Conservation (phyloP, 768 basidiomycete genomes). For the Naematelia aurantialba region DNA sequence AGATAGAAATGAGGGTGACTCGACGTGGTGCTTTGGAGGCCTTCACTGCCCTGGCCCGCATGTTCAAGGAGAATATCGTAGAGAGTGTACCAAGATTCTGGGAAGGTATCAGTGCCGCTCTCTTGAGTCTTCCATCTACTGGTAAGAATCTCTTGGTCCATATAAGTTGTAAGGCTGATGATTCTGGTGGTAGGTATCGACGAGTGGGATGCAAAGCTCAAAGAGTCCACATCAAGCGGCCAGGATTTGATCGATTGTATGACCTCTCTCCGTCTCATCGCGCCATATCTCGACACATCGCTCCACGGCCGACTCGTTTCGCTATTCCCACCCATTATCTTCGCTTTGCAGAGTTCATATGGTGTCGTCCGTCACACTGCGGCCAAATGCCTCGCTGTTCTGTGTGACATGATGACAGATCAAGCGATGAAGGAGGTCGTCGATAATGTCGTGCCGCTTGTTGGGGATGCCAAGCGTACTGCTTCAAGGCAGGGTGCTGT, state of each 20-base stretch:
- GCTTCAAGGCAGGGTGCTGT: slow-evolving; percentile 81
- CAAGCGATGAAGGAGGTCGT: slow-evolving; percentile 89
- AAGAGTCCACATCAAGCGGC: slow-evolving; percentile 11
- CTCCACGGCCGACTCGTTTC: slow-evolving; percentile 67
- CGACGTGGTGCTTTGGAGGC: slow-evolving; percentile 81
- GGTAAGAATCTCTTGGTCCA: slow-evolving; percentile 55
- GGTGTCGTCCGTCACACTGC: slow-evolving; percentile 86
- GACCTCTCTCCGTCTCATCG: slow-evolving; percentile 78
- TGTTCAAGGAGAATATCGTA: slow-evolving; percentile 70
- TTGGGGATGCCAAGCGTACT: slow-evolving; percentile 71
- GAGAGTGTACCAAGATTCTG: slow-evolving; percentile 88
- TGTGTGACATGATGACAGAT: slow-evolving; percentile 79
- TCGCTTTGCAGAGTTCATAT: slow-evolving; percentile 77
- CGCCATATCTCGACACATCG: slow-evolving; percentile 66
- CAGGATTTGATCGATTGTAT: slow-evolving; percentile 72
- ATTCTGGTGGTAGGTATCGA: neutral
- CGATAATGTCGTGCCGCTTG: slow-evolving; percentile 71
- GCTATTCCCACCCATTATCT: slow-evolving; percentile 70
- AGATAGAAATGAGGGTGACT: slow-evolving; percentile 64
- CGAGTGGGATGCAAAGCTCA: neutral
- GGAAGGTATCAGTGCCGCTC: slow-evolving; percentile 80
- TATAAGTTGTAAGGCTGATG: neutral
- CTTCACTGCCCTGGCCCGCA: slow-evolving; percentile 69
- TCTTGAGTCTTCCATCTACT: slow-evolving; percentile 63
- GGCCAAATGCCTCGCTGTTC: slow-evolving; percentile 77